Conservation (phyloP, 2,329 filamentous ascomycete genomes). For the Talaromyces sp. region DNA sequence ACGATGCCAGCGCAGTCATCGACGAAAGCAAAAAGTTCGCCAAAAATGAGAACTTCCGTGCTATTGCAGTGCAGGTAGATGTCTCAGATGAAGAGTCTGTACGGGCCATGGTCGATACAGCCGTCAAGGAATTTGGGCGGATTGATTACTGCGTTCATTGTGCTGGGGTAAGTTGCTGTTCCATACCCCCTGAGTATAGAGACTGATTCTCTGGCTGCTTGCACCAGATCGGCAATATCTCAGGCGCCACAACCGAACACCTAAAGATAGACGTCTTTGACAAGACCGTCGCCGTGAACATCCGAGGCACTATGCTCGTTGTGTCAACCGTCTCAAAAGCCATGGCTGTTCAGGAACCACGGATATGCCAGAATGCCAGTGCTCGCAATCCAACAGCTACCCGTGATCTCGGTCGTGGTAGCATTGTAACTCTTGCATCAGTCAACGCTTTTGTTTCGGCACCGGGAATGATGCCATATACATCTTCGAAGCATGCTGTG, state of each 20-base stretch:
- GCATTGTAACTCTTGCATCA: slow-evolving; percentile 43
- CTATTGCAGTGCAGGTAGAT: slow-evolving; percentile 3
- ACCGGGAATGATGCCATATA: slow-evolving; percentile 40
- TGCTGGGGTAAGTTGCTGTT: slow-evolving; percentile 4
- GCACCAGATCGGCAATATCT: neutral
- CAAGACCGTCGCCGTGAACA: neutral
- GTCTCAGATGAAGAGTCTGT: slow-evolving; percentile 3
- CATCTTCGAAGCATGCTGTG: slow-evolving; percentile 45
- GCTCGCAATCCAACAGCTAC: neutral
- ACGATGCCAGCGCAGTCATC: neutral
- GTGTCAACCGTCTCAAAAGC: slow-evolving; percentile 10
- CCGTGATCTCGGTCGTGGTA: slow-evolving; percentile 27
- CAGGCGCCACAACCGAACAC: neutral
- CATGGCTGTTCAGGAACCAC: slow-evolving; percentile 27
- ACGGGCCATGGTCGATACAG: slow-evolving; percentile 11
- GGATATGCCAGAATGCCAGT: slow-evolving; percentile 38
- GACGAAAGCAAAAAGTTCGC: slow-evolving; percentile 13
- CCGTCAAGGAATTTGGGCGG: slow-evolving; percentile 10
- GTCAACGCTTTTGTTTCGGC: slow-evolving; percentile 34
- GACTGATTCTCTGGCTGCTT: neutral
- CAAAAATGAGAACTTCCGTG: neutral
- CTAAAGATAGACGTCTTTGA: neutral
- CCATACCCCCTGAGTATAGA: neutral
- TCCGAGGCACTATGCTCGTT: neutral
- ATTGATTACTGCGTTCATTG: slow-evolving; percentile 13